Conservation (phyloP, 2,329 filamentous ascomycete species). For the Pseudodiploospora longispora region DNA sequence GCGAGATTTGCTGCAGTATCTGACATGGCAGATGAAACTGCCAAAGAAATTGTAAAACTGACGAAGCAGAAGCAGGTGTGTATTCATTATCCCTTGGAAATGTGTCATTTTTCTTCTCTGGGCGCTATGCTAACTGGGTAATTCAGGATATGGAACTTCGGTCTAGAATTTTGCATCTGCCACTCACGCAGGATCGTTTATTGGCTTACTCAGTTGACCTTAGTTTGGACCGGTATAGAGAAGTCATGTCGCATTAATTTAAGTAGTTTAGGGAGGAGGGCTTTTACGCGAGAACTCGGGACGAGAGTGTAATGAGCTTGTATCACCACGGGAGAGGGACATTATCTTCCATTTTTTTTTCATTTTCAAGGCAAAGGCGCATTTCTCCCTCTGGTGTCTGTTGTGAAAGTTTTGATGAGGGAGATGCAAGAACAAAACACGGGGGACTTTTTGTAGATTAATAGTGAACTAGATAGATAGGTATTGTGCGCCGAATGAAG, state of each 20-base stretch:
- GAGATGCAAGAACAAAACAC: not conserved
- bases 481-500: not conserved
- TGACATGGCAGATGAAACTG: conserved; percentile 72
- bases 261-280: too few relatives aligned
- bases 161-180: conserved; percentile 45
- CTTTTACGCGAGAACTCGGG: too few relatives aligned
- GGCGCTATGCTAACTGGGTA: conserved; percentile 3
- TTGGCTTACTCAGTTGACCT: conserved; percentile 63
- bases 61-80: conserved; percentile 50
- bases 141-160: conserved; percentile 28
- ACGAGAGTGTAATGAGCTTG: too few relatives aligned
- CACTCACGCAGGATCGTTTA: conserved; percentile 65
- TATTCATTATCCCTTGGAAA: conserved; percentile 4
- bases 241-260: conserved; percentile 45
- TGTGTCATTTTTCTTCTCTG: not conserved
- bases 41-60: conserved; percentile 51
- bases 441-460: conserved; percentile 4
- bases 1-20: conserved; percentile 60
- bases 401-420: not conserved
- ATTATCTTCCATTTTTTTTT: too few relatives aligned
- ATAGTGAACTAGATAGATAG: conserved; percentile 2
- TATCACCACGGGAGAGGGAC: too few relatives aligned
- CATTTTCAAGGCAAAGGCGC: too few relatives aligned
- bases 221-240: conserved; percentile 60
- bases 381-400: too few relatives aligned